phyloP scores from a whole-genome alignment of 2,329 filamentous ascomycete species.

The Curvularia verruculosa region DNA sequence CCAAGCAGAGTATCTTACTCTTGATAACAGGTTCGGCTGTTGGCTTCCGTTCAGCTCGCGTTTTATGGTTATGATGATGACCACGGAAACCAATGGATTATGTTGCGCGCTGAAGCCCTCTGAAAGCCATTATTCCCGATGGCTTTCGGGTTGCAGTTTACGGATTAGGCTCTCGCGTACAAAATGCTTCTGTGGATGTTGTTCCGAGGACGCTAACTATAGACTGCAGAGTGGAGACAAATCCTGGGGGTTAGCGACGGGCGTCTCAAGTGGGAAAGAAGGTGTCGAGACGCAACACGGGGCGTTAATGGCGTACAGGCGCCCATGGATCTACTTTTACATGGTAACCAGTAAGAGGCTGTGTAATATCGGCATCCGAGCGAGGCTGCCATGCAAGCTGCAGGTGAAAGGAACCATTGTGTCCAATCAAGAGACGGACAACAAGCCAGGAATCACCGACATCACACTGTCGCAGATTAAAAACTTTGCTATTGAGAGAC shows the following conservation, averaged over 20 bases:
- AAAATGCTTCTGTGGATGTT: neutral
- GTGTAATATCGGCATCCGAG: neutral
- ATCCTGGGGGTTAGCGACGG: neutral
- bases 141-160: neutral
- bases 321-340: neutral
- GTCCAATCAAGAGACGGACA: conserved; percentile 1
- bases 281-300: neutral
- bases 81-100: neutral
- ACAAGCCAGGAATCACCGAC: neutral
- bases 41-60: neutral
- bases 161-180: neutral
- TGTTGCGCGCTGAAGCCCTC: neutral
- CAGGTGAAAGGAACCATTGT: neutral
- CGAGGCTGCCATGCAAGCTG: conserved; percentile 1
- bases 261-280: neutral
- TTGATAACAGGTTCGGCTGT: neutral
- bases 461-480: conserved; percentile 6
- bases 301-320: neutral
- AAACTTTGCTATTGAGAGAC: neutral
- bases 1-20: neutral
- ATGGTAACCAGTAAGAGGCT: neutral
- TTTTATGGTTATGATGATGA: neutral
- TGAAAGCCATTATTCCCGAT: neutral
- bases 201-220: conserved; percentile 2
- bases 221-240: conserved; percentile 5